Base-by-base conservation (phyloP, 2,329 filamentous ascomycete genomes). In the Colletotrichum filicis region DNA sequence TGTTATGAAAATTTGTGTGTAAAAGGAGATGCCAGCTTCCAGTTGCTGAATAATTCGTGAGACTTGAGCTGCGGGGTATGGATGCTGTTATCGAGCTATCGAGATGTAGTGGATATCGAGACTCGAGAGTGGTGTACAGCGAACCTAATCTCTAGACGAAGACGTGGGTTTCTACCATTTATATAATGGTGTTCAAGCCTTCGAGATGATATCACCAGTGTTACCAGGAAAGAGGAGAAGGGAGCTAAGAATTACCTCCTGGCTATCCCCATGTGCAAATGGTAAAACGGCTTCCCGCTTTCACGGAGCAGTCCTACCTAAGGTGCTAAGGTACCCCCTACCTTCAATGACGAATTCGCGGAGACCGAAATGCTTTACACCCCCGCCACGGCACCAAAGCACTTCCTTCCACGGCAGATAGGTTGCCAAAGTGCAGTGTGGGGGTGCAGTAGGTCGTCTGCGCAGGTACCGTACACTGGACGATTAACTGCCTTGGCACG, bases 41-140 rank as follows among this genome's bases (percentile, higher is more conserved):
- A 16, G 26, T 12, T 32, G 32, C 52, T 52, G 64, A 35, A 35
- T 14, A 49, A 35, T 60, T 59, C 24, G 56, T 28, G 4, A 32
- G 42, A 32, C 26, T 24, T 59, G 24, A 8, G 28, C 56, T 71
- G 56, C 60, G 60, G 59, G 65, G 55, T 60, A 37, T n/a, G 7
- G 5, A 8, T n/a, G 55, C 22, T 12, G 32, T 42, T 62, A 14
- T 46, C 14, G 55, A 49, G 22, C 14, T 62, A 14, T 46, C 14
- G 35, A 49, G 22, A 5, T 46, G 55, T 6, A 55, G 30, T 53
- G 32, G 42, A 37, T 46, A 59, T 16, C n/a, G 32, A 59, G 32
- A 59, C 8, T 16, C n/a, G 32, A 59, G 32, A 59, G 5, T 42
- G 32, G 4, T 35, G 28, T 46, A 24, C 22, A 55, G 55, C 19